Evolutionary conservation across 2,329 filamentous ascomycete genomes (phyloP), one percentile per base, ranked within the genome.

Genomic region (Coniosporium tulheliwenetii): DNA sequence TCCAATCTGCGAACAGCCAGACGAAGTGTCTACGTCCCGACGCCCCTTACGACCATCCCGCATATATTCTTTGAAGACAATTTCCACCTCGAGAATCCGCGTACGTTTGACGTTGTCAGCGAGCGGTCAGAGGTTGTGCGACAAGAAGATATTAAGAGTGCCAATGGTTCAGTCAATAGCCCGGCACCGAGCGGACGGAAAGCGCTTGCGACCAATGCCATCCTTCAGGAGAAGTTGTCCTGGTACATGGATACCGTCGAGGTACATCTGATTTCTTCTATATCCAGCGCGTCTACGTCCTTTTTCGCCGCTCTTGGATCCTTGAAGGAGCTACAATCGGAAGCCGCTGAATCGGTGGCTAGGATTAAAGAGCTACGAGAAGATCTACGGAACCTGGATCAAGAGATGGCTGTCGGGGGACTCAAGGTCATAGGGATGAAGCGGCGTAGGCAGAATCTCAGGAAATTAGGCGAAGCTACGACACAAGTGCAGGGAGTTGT

Each of bases 191-290:
- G 63, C 10, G 69, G 68, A 8, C 75, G 89, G 44, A 96, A 95
- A 57, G 83, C 85, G 1, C 67, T 98, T 26, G 89, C 89, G 7
- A 95, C 87, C 0, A 98, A 98, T 61, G 91, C 91, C 0, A 98
- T 98, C 43, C 61, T 98, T 31, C 91, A 98, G 57, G 91, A 98
- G 61, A 98, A 98, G 61, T 68, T 98, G 10, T 96, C 91, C 0
- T 98, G 91, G 91, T 98, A 98, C 59, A 94, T 98, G 86, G 91
- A 98, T 57, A 98, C 91, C 0, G 86, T 98, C 15, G 91, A 98
- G 57, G 85, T 98, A 41, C 91, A 98, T 57, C 68, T 98, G 7
- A 95, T 98, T 50, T 85, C 85, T 30, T 94, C 87, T 0, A 98
- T 98, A 46, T 96, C 89, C 2, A 86, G 84, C 0, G 91, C 91